Evolutionary conservation across 2,329 filamentous ascomycete species (phyloP), one percentile per base, ranked within the genome.

Genomic region (Penicillium brasilianum): DNA sequence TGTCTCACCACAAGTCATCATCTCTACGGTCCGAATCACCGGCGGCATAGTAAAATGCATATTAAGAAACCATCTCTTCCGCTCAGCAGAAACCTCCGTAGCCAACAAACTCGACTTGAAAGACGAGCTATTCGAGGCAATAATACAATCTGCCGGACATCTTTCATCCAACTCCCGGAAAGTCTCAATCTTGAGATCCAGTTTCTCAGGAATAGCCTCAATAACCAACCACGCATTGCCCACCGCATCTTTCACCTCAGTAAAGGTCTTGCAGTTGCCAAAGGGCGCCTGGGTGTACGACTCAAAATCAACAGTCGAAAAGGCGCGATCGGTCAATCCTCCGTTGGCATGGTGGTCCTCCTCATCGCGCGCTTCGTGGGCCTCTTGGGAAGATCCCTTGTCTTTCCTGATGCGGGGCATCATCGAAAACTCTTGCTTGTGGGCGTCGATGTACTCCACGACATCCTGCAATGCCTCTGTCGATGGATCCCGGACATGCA

Each of bases 31-130:
- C 39, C 74, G 76, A 36, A 68, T 66, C 13, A 63, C 66, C 0
- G 78, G 81, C 3, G 82, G 82, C 81, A 84, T 84, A 46, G 77
- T 78, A 66, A 76, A 85, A 64, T 86, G 84, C 49, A 79, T 81
- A 64, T 85, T 85, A 25, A 83, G 68, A 3, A 83, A 69, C 2
- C 64, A 54, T 11, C 30, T 34, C 30, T 55, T 62, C 0, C 62
- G 43, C 36, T 61, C 57, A 0, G 53, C 32, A 0, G 48, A 34
- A 4, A 85, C 69, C 16, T 79, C 76, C 0, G 66, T 74, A 1
- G 84, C 57, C 77, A 86, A 80, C 60, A 83, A 75, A 0, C 76
- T 72, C 0, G 81, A 82, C 66, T 82, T 84, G 74, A 80, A 85
- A 0, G 81, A 84, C 0, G 80, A 83, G 0, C 79, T 82, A 65